Percentiles rank a stretch among this genome's conserved stretches.
phyloP scores from a whole-genome alignment of 192 early-diverging fungal species.

The Podila minutissima region DNA sequence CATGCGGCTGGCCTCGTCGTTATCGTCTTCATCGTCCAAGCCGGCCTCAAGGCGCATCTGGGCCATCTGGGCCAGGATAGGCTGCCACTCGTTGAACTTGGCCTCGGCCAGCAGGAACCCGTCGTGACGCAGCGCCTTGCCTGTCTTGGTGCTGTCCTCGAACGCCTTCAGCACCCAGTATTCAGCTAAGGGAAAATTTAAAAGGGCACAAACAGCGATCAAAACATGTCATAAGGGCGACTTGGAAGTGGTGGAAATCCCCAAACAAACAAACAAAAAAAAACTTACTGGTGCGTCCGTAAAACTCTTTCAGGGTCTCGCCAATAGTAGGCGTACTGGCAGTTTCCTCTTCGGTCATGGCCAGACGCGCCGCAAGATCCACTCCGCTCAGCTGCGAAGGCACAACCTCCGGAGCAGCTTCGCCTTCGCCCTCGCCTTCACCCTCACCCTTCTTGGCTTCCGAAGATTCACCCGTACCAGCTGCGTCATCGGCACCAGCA shows the following conservation, averaged over 20 bases:
- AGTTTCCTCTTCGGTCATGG: constrained; percentile 54
- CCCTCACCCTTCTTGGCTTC: constrained; percentile 1
- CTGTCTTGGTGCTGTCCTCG: constrained; percentile 52
- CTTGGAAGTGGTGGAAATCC: too few species aligned
- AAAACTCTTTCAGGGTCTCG: constrained; percentile 57
- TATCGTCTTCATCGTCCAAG: constrained; percentile 41
- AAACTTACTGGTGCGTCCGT: constrained; percentile 57
- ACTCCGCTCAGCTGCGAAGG: constrained; percentile 50
- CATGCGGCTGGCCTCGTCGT: constrained; percentile 31
- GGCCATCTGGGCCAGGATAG: constrained; percentile 54
- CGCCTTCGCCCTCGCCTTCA: constrained; percentile 6
- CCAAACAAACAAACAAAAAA: too few species aligned
- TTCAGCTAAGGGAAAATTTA: constrained; percentile 20
- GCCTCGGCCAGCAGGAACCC: constrained; percentile 58
- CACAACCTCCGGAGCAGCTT: constrained; percentile 12
- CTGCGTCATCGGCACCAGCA: constrained; percentile 31
- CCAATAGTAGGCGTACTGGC: constrained; percentile 50
- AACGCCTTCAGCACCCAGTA: constrained; percentile 53
- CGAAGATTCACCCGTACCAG: constrained; percentile 19
- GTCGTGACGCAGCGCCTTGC: constrained; percentile 58
- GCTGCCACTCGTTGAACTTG: constrained; percentile 55
- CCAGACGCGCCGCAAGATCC: constrained; percentile 43
- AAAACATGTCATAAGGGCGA: background rate
- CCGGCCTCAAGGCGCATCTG: constrained; percentile 56
- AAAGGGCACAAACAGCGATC: background rate